Evolutionary conservation across 331 rosid species (phyloP).

Genomic region (Rhamnella rubrinervis): DNA sequence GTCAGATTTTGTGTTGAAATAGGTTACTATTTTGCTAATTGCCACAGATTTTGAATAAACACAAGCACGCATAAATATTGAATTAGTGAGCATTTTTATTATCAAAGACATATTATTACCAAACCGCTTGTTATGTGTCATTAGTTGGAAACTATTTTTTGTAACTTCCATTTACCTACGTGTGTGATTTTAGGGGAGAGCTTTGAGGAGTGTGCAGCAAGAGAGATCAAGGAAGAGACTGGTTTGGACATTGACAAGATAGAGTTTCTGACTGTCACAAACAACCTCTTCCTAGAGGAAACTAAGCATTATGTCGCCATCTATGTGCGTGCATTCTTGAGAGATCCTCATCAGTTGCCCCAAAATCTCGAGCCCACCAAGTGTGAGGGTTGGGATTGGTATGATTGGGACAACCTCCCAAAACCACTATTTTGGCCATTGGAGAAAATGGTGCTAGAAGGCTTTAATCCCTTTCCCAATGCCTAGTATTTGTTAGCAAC

Average conservation of each 20-base stretch:
- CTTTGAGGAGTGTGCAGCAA: constrained; percentile 70
- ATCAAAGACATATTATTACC: too few species aligned
- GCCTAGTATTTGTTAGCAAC: not conserved
- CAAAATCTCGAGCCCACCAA: constrained; percentile 60
- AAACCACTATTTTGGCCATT: constrained; percentile 67
- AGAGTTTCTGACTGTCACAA: constrained; percentile 54
- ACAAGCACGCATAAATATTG: too few species aligned
- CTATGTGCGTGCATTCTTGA: constrained; percentile 42
- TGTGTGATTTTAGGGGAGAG: constrained; percentile 56
- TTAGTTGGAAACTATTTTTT: too few species aligned
- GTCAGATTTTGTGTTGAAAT: too few species aligned
- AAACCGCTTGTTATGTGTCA: too few species aligned
- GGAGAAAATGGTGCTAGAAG: constrained; percentile 42
- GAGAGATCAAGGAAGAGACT: constrained; percentile 78
- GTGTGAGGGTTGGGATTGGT: constrained; percentile 83
- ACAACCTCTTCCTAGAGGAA: constrained; percentile 46
- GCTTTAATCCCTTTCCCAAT: constrained; percentile 50
- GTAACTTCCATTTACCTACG: too few species aligned
- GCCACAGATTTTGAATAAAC: too few species aligned
- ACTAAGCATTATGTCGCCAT: constrained; percentile 56
- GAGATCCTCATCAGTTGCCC: constrained; percentile 34
- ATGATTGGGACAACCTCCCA: constrained; percentile 55
- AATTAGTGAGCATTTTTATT: too few species aligned
- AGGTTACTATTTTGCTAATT: too few species aligned
- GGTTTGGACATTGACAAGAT: constrained; percentile 47